phyloP scores from a whole-genome alignment of 306 rosid genomes.

The Corylus heterophylla region DNA sequence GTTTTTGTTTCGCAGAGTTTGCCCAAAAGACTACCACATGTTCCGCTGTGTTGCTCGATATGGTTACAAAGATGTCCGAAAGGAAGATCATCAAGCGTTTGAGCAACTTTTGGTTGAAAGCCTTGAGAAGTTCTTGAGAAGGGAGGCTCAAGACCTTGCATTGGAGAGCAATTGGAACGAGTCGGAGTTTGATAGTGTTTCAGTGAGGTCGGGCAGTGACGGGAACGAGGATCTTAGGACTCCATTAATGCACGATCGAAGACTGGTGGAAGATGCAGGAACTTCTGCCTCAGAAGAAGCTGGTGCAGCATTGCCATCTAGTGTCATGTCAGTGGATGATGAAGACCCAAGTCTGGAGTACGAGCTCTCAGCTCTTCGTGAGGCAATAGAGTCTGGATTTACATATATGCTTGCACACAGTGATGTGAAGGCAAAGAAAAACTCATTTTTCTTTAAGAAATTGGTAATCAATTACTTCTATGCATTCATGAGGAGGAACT shows the following conservation, averaged over 20 bases:
- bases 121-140: conserved; percentile 84
- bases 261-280: conserved; percentile 39
- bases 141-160: conserved; percentile 78
- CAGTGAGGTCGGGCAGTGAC: conserved; percentile 37
- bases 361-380: conserved; percentile 84
- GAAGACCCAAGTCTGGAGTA: conserved; percentile 84
- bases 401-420: conserved; percentile 91
- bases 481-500: conserved; percentile 83
- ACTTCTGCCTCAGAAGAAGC: conserved; percentile 43
- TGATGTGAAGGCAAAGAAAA: conserved; percentile 87
- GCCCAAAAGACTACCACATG: conserved; percentile 93
- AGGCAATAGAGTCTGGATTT: conserved; percentile 90
- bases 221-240: conserved; percentile 57
- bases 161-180: conserved; percentile 55
- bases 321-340: conserved; percentile 62
- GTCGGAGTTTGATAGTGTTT: conserved; percentile 38
- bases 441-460: conserved; percentile 83
- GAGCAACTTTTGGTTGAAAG: conserved; percentile 91
- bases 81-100: conserved; percentile 92
- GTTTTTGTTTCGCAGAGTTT: conserved; percentile 83
- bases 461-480: conserved; percentile 82
- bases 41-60: conserved; percentile 91
- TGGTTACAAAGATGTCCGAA: conserved; percentile 85
- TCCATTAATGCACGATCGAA: conserved; percentile 62
- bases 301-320: conserved; percentile 47